Percentiles rank a stretch among this genome's conserved stretches.
These are phyloP conservation scores for Stereum hirsutum DNA, from an alignment of 1,284 basidiomycete species.

Conservation along the genomic window DNA sequence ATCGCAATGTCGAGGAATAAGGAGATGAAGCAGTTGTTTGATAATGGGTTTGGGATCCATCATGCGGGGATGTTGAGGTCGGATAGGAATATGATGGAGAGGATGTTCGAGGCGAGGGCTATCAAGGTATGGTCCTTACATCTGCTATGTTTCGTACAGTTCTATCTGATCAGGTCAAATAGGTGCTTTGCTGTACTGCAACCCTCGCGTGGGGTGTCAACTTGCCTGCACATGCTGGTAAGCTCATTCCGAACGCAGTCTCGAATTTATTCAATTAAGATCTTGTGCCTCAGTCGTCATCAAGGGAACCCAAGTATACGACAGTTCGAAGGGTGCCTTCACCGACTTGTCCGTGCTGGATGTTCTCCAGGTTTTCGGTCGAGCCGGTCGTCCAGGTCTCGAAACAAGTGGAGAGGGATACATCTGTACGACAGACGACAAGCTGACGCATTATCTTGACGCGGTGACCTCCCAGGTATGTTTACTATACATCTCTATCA, in stretches of 20 bases:
- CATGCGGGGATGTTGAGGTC: slow-evolving; percentile 97
- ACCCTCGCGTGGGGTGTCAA: slow-evolving; percentile 99
- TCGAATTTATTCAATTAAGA: neutral
- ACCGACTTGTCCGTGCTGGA: slow-evolving; percentile 93
- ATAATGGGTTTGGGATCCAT: slow-evolving; percentile 93
- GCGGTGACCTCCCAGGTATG: slow-evolving; percentile 80
- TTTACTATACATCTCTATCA: slow-evolving; percentile 3
- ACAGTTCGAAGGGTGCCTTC: slow-evolving; percentile 82
- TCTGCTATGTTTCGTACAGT: neutral
- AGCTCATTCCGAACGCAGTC: slow-evolving; percentile 11
- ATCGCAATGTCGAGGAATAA: slow-evolving; percentile 83
- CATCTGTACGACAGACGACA: slow-evolving; percentile 93
- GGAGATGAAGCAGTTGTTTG: slow-evolving; percentile 95
- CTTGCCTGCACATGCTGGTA: slow-evolving; percentile 93
- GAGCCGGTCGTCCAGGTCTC: slow-evolving; percentile 94
- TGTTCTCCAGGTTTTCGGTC: slow-evolving; percentile 95
- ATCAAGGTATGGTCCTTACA: slow-evolving; percentile 67
- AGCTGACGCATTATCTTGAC: slow-evolving; percentile 87
- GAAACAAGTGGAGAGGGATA: slow-evolving; percentile 96
- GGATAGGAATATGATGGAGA: slow-evolving; percentile 94
- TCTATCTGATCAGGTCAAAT: neutral
- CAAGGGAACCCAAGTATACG: slow-evolving; percentile 97
- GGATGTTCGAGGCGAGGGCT: slow-evolving; percentile 84
- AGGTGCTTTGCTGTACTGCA: slow-evolving; percentile 97
- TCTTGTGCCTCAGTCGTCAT: slow-evolving; percentile 77